phyloP scores from a whole-genome alignment of 306 rosid species.

The Lotus japonicus region DNA sequence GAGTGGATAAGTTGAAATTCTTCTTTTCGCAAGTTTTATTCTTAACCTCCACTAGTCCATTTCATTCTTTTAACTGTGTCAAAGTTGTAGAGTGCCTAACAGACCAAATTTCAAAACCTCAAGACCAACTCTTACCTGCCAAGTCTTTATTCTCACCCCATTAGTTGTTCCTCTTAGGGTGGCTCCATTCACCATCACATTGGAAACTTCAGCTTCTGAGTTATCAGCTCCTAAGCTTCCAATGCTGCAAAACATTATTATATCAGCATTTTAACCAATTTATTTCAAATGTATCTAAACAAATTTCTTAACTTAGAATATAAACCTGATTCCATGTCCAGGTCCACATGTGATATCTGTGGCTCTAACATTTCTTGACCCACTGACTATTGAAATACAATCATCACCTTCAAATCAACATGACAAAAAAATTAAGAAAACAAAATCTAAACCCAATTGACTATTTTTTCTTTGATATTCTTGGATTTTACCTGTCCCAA shows the following conservation, averaged over 20 bases:
- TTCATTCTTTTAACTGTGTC: not conserved
- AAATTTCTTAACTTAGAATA: not conserved
- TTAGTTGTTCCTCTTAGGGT: slow-evolving; percentile 56
- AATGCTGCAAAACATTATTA: slow-evolving; percentile 39
- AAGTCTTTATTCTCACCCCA: slow-evolving; percentile 88
- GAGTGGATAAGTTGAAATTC: too few species aligned
- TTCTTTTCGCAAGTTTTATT: too few species aligned
- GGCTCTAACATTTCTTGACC: slow-evolving; percentile 56
- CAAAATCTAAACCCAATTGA: not conserved
- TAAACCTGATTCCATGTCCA: slow-evolving; percentile 93
- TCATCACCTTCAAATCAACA: slow-evolving; percentile 62
- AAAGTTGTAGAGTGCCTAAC: slow-evolving; percentile 8
- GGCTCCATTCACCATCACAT: slow-evolving; percentile 58
- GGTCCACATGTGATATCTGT: slow-evolving; percentile 74
- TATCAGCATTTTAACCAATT: not conserved
- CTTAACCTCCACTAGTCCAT: too few species aligned
- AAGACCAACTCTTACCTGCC: slow-evolving; percentile 59
- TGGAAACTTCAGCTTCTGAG: slow-evolving; percentile 57
- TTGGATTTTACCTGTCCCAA: slow-evolving; percentile 55
- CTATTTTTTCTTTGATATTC: not conserved
- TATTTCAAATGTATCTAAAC: not conserved
- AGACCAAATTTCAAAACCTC: not conserved
- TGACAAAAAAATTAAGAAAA: not conserved
- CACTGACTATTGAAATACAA: slow-evolving; percentile 80
- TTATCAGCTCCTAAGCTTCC: slow-evolving; percentile 78